Conservation (phyloP, 352 stramenopile genomes). For the Globisporangium lucens region DNA sequence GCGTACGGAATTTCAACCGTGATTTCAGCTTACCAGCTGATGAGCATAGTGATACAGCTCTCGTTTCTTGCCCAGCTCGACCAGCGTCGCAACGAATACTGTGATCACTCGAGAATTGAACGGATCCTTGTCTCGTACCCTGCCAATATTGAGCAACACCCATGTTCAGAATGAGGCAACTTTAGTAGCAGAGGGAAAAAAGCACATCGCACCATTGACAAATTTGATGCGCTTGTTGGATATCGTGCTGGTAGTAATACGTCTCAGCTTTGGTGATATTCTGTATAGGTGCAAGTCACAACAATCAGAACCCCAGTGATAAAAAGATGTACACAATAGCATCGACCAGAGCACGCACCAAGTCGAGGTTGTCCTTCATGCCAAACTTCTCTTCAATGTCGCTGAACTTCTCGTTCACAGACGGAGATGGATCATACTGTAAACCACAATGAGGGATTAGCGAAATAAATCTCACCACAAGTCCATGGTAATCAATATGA, state of each 20-base stretch:
- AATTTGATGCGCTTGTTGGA: conserved; percentile 73
- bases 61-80: conserved; percentile 91
- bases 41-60: conserved; percentile 96
- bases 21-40: conserved; percentile 67
- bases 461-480: background rate
- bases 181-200: background rate
- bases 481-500: background rate
- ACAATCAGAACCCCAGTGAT: background rate
- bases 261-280: conserved; percentile 73
- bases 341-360: conserved; percentile 33
- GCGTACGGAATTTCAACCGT: background rate
- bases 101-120: conserved; percentile 81
- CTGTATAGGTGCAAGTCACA: conserved; percentile 23
- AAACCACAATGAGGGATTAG: background rate
- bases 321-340: background rate
- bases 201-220: conserved; percentile 54
- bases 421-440: conserved; percentile 56
- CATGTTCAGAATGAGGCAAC: conserved; percentile 1
- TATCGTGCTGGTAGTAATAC: conserved; percentile 86
- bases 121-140: conserved; percentile 68
- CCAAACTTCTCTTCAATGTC: conserved; percentile 54
- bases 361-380: conserved; percentile 57
- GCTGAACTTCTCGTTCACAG: conserved; percentile 62
- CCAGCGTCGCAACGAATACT: conserved; percentile 87
- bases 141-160: conserved; percentile 18